Evolutionary conservation across 371 early-diverging fungal species (phyloP).

Genomic region (Circinella umbellata): DNA sequence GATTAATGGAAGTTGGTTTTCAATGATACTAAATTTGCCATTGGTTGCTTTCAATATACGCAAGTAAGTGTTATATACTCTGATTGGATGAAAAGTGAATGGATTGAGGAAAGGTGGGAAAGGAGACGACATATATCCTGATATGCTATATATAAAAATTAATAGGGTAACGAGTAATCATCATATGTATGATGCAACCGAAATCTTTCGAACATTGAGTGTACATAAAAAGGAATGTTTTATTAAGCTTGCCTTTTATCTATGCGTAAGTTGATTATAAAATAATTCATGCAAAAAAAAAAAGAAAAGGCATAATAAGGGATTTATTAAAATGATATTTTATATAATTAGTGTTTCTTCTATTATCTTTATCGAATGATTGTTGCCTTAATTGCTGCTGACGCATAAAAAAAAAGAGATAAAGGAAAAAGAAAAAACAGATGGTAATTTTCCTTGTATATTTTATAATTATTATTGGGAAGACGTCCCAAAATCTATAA

Average conservation of each 20-base stretch:
- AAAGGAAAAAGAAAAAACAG: background rate
- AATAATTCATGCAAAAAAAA: no score
- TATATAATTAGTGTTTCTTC: slow-evolving; percentile 72
- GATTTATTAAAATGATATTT: background rate
- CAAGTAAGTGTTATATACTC: slow-evolving; percentile 63
- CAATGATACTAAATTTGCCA: slow-evolving; percentile 85
- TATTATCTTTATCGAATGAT: slow-evolving; percentile 86
- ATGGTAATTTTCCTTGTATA: background rate
- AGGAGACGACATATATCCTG: background rate
- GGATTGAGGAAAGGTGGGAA: background rate
- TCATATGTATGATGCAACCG: slow-evolving; percentile 96
- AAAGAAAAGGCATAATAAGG: background rate
- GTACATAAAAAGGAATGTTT: slow-evolving; percentile 94
- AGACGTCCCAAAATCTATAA: no score
- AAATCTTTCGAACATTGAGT: slow-evolving; percentile 92
- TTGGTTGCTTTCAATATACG: slow-evolving; percentile 83
- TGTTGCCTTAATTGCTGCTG: slow-evolving; percentile 68
- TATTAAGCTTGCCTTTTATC: slow-evolving; percentile 93
- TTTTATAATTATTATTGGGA: background rate
- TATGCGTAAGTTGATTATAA: slow-evolving; percentile 60
- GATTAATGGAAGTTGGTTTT: slow-evolving; percentile 87
- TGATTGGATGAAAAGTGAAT: no score
- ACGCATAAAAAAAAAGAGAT: slow-evolving; percentile 27
- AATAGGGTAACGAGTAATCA: slow-evolving; percentile 75
- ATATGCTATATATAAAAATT: background rate